Percentiles rank a stretch among this genome's conserved stretches.
phyloP scores from a whole-genome alignment of 345 rosid genomes.

The Rhodomyrtus tomentosa region DNA sequence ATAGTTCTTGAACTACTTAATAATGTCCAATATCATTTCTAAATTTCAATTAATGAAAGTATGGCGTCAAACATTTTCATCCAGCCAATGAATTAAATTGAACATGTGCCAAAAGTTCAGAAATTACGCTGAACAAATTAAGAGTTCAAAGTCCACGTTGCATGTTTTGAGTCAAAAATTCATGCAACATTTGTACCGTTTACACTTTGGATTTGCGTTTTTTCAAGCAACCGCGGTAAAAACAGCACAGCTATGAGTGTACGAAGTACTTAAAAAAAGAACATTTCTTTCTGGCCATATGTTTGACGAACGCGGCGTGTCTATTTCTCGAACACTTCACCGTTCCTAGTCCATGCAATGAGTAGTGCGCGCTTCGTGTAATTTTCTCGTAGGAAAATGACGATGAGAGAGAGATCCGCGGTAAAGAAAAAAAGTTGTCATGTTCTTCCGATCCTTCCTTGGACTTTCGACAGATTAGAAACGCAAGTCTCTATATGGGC shows the following conservation, averaged over 20 bases:
- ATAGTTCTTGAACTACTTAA: too few species aligned
- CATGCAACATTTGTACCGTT: too few species aligned
- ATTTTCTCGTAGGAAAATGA: neutral
- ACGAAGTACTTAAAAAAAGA: neutral
- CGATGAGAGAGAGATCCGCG: neutral
- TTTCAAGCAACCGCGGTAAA: neutral
- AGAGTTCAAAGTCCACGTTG: too few species aligned
- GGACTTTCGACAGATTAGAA: neutral
- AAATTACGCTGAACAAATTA: too few species aligned
- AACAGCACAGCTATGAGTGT: neutral
- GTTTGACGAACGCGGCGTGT: neutral
- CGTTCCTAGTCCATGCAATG: neutral
- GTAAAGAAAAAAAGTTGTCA: neutral
- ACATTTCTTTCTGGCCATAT: neutral
- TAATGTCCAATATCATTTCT: too few species aligned
- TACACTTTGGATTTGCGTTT: neutral
- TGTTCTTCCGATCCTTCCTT: neutral
- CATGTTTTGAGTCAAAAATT: too few species aligned
- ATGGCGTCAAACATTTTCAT: too few species aligned
- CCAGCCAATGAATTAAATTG: too few species aligned
- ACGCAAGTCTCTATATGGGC: neutral
- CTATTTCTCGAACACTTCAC: neutral
- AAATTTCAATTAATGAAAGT: too few species aligned
- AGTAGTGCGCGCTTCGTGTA: neutral
- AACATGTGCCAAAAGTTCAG: too few species aligned